phyloP scores from a whole-genome alignment of 1,284 basidiomycete genomes.

The Ceratobasidium sp. region DNA sequence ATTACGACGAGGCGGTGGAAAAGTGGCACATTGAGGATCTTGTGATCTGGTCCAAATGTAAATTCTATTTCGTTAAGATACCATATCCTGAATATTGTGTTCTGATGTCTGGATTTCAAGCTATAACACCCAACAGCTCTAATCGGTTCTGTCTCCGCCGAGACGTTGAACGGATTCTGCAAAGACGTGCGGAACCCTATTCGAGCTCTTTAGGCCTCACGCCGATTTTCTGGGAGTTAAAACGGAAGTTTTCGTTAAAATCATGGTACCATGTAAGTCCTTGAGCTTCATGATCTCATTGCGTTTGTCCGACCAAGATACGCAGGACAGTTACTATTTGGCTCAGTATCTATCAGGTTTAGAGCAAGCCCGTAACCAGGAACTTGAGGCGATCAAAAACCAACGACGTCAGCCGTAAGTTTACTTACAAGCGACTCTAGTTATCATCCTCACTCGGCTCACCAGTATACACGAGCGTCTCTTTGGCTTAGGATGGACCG shows the following conservation, averaged over 20 bases:
- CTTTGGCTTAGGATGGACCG: neutral
- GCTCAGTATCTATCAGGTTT: neutral
- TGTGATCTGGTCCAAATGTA: neutral
- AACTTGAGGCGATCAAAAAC: neutral
- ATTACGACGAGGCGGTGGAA: neutral
- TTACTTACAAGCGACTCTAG: neutral
- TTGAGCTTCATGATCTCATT: neutral
- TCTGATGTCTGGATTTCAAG: neutral
- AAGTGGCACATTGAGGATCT: neutral
- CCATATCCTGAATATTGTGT: no score
- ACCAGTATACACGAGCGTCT: neutral
- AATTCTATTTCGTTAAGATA: neutral
- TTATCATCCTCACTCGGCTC: neutral
- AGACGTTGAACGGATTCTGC: no score
- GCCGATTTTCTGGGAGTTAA: no score
- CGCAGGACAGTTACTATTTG: neutral
- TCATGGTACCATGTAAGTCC: no score
- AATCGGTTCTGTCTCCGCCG: no score
- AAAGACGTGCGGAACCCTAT: no score
- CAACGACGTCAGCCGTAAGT: neutral
- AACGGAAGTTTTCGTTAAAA: no score
- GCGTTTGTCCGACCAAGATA: neutral
- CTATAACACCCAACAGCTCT: no score
- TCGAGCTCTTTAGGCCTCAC: no score
- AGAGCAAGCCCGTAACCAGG: neutral